Base-by-base conservation (phyloP, 1,284 basidiomycete species). In the Phellinidium pouzarii region DNA sequence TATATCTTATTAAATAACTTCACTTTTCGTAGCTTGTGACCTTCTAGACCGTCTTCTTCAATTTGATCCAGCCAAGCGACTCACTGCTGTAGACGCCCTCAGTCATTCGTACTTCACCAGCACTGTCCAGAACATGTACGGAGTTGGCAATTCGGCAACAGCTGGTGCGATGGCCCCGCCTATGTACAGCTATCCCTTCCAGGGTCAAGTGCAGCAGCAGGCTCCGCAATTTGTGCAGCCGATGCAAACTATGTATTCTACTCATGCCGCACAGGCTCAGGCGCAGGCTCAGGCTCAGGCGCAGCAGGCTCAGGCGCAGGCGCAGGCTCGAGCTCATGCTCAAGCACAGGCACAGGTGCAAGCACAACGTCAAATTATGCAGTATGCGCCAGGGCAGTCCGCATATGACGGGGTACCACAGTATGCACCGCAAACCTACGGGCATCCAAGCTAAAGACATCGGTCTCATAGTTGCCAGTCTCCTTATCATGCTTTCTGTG, bases 11-110 rank as follows among this genome's bases (percentile, higher is more conserved):
- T 23, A 52, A 31, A 26, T 44, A 22, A n/a, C 12, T 20, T 27
- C 26, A 9, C 36, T 36, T 34, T 5, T 26, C 53, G 29, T 58
- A 91, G 95, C 95, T 11, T 80, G 98, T 62, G 92, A 97, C 67
- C 80, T 99, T 3, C 84, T 99, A 44, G 96, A 99, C 67, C 84
- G 89, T 56, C 82, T 99, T 41, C 81, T 99, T 48, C 94, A 96
- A 66, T 99, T 99, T 64, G 96, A 99, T 66, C 96, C 96, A 0
- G 79, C 86, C 26, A 87, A 94, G 64, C 87, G 96, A 52, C 84
- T 96, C 58, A 91, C 91, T 8, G 95, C 95, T 23, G 85, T 89
- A 26, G 91, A 96, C 49, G 94, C 96, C 0, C 80, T 99, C 48
- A 80, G 78, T 14, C 96, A 99, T 65, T 91, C 91, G 0, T 98